Evolutionary conservation across 139 green algal genomes (phyloP).

Genomic region (Dunaliella primolecta): DNA sequence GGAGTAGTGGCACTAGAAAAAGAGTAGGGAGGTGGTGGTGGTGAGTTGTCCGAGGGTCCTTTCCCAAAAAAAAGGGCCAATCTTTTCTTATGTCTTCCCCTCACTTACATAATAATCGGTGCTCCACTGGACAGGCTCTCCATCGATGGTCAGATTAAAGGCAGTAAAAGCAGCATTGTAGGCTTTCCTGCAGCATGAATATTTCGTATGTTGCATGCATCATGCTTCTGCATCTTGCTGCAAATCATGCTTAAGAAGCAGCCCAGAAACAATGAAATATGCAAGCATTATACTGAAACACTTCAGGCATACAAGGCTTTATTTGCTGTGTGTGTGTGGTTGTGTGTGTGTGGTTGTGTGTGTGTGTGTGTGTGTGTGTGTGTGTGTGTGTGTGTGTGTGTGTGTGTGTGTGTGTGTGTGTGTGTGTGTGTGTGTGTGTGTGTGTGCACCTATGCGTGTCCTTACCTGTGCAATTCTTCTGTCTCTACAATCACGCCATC

Average conservation of each 20-base stretch:
- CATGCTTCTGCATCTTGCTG: too few relatives aligned
- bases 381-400: neutral
- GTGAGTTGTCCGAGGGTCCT: too few relatives aligned
- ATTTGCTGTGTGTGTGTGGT: neutral
- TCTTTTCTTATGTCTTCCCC: neutral
- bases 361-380: neutral
- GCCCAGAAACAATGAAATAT: too few relatives aligned
- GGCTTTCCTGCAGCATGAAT: conserved; percentile 25
- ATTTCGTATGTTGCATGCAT: too few relatives aligned
- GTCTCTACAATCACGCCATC: conserved; percentile 67
- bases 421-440: neutral
- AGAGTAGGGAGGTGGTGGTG: too few relatives aligned
- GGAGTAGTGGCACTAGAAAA: too few relatives aligned
- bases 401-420: neutral
- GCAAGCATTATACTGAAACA: too few relatives aligned
- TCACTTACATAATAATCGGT: conserved; percentile 52
- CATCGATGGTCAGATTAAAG: conserved; percentile 34
- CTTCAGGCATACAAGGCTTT: too few relatives aligned
- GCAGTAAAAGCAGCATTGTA: conserved; percentile 64
- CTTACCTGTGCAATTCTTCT: conserved; percentile 57
- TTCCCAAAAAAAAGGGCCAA: too few relatives aligned
- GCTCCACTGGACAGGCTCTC: conserved; percentile 44
- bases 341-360: neutral
- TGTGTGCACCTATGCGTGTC: neutral
- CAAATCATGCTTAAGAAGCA: too few relatives aligned